A percentile compares a stretch with the other conserved stretches of the same genome.
phyloP scores from a whole-genome alignment of 2,329 filamentous ascomycete species.

The Alternaria arbusti region DNA sequence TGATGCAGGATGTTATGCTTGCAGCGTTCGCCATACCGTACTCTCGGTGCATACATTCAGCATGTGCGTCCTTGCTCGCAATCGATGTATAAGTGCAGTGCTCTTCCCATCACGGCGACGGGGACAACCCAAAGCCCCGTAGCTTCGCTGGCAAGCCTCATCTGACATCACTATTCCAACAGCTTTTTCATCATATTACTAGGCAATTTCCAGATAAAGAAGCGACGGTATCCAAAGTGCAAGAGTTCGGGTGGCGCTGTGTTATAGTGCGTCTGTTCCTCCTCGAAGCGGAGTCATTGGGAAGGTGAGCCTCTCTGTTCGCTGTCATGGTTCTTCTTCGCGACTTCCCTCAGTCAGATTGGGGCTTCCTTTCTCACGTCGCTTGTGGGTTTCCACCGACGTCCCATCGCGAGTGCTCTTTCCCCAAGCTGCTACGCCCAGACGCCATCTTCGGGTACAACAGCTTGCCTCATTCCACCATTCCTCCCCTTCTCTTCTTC shows the following conservation, averaged over 20 bases:
- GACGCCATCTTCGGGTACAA: constrained; percentile 28
- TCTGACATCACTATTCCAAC: constrained; percentile 44
- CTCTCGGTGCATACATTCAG: constrained; percentile 35
- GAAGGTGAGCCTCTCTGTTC: constrained; percentile 31
- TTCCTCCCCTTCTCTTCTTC: constrained; percentile 25
- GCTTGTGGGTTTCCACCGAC: constrained; percentile 7
- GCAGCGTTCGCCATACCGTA: constrained; percentile 26
- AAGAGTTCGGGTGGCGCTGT: constrained; percentile 11
- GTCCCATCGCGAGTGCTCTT: constrained; percentile 32
- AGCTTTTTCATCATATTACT: constrained; percentile 43
- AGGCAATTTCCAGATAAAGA: neutral
- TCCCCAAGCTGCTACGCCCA: constrained; percentile 29
- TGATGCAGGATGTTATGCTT: constrained; percentile 35
- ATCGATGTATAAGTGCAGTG: constrained; percentile 39
- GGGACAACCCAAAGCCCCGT: constrained; percentile 32
- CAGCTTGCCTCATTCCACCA: constrained; percentile 20
- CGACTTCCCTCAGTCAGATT: constrained; percentile 24
- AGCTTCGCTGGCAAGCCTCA: constrained; percentile 27
- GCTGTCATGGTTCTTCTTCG: constrained; percentile 10
- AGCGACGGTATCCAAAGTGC: neutral
- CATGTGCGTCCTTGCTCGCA: constrained; percentile 23
- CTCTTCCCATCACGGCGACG: constrained; percentile 29
- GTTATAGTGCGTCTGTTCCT: constrained; percentile 21
- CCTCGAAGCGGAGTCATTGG: constrained; percentile 9
- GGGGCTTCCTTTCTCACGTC: constrained; percentile 24